Evolutionary conservation across 2,329 filamentous ascomycete species (phyloP), one percentile per base, ranked within the genome.

Genomic region (Colletotrichum melonis): DNA sequence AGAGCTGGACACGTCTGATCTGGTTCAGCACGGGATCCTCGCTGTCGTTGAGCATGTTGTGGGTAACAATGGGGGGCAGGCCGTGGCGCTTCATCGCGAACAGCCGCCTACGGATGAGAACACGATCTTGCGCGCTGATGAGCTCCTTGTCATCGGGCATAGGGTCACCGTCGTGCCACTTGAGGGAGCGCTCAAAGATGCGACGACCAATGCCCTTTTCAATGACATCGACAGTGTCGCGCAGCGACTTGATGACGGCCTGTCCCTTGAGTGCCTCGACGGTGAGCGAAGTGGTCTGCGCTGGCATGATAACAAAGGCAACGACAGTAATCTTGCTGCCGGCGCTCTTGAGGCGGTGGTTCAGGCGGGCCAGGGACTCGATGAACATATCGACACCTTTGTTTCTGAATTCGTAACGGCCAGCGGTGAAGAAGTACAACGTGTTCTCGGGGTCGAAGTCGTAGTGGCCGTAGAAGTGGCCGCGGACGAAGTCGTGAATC

Each of bases 371-470:
- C 75, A 99, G 87, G 4, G 95, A 97, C 84, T 99, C 97, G 77
- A 99, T 97, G 84, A 98, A 99, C 97, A 99, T 98, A 84, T 99
- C 97, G 11, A 98, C 96, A 80, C 97, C 97, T 86, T 99, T 99
- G 81, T 99, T 99, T 76, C 97, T 89, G 88, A 96, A 99, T 84
- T 99, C 97, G 80, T 99, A 99, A 75, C 97, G 93, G 73, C 97
- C 97, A 7, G 97, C 94, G 4, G 95, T 99, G 87, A 99, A 99
- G 85, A 98, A 93, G 85, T 98, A 99, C 46, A 99, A 90, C 0
- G 97, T 99, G 84, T 98, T 98, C 74, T 98, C 95, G 16, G 95
- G 92, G 75, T 98, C 95, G 77, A 98, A 98, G 81, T 99, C 95
- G 82, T 98, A 97, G 85, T 98, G 95, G 12, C 97, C 97, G 81